Evolutionary conservation across 352 stramenopile species (phyloP), one percentile per base, ranked within the genome.

Genomic region (Halophytophthora polymorphica): DNA sequence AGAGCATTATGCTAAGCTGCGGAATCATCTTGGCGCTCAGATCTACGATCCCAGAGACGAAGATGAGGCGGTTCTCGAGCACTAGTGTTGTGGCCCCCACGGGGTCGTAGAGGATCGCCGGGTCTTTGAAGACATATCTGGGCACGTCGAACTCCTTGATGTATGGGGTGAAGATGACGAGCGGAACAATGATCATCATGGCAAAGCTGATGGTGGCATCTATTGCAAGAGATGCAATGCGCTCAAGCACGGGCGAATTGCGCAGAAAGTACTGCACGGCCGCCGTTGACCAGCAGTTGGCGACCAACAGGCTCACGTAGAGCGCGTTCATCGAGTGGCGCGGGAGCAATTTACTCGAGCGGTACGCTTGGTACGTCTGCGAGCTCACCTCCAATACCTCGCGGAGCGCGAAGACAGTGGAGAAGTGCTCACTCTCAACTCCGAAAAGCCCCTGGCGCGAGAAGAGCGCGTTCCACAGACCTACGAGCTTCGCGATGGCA

Each of bases 221-320:
- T 12, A 38, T 49, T 14, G 43, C 17, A 6, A 49, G 28, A n/a
- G n/a, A n/a, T n/a, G n/a, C n/a, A n/a, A n/a, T n/a, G n/a, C n/a
- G n/a, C n/a, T n/a, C n/a, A n/a, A n/a, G n/a, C n/a, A n/a, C n/a
- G n/a, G n/a, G n/a, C n/a, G n/a, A n/a, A n/a, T n/a, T n/a, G n/a
- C n/a, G n/a, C 29, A 61, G 13, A 45, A 89, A 65, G 19, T 77
- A 64, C 44, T 82, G 59, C 2, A 69, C 53, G 21, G 71, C 66
- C 19, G 77, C 58, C 12, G 73, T 83, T 15, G 63, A 69, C 77
- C 73, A 87, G 52, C 61, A 78, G 31, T 83, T 80, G 29, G 35
- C 14, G 6, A 69, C 31, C 3, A 74, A 6, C 8, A 74, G 18
- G 0, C 10, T 17, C 13, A 64, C 66, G n/a, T 60, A 55, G 8